These are phyloP conservation scores for Cystobasidiaceae sp. DNA, from an alignment of 1,284 basidiomycete species.

Conservation along the genomic window DNA sequence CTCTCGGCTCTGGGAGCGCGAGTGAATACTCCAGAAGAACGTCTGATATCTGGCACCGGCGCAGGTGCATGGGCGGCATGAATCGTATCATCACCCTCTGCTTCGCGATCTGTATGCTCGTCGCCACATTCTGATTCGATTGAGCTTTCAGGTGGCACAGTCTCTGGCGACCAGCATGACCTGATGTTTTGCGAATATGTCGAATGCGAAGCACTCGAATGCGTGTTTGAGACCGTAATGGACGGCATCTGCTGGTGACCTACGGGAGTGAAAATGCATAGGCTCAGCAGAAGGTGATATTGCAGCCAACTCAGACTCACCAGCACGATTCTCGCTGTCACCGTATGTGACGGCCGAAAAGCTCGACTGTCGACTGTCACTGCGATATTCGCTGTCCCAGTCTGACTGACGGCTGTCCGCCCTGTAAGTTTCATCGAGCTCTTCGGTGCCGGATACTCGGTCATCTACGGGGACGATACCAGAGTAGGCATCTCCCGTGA, in stretches of 20 bases:
- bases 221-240: slow-evolving; percentile 8
- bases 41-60: slow-evolving; percentile 14
- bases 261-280: too few relatives aligned
- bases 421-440: background rate
- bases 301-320: background rate
- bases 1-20: slow-evolving; percentile 23
- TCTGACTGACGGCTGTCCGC: background rate
- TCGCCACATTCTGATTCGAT: slow-evolving; percentile 16
- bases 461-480: background rate
- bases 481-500: background rate
- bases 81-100: slow-evolving; percentile 26
- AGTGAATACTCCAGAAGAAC: slow-evolving; percentile 17
- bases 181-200: slow-evolving; percentile 2
- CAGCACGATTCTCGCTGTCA: background rate
- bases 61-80: too few relatives aligned
- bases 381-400: slow-evolving; percentile 3
- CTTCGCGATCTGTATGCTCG: background rate
- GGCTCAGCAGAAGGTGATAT: background rate
- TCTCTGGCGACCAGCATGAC: slow-evolving; percentile 30
- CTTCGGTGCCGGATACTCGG: background rate
- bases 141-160: slow-evolving; percentile 8
- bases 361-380: slow-evolving; percentile 14
- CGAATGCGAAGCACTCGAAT: slow-evolving; percentile 4
- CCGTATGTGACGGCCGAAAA: background rate
- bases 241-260: slow-evolving; percentile 11